Evolutionary conservation across 176 grass and related monocot species (phyloP).

Genomic region (Ananas comosus): DNA sequence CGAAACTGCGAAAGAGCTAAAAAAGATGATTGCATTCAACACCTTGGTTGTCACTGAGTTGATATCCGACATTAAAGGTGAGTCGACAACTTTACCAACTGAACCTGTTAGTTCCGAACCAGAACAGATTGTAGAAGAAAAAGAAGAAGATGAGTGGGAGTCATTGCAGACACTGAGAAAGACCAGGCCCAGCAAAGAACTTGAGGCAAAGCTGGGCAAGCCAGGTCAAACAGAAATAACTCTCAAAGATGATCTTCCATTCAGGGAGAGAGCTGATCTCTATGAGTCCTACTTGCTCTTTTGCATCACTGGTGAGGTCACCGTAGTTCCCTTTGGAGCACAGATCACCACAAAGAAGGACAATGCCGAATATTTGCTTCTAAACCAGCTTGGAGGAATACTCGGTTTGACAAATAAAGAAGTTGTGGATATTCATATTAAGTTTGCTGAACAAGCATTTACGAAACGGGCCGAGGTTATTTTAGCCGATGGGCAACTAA

Average conservation of each 20-base stretch:
- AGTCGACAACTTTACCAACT: slow-evolving; percentile 22
- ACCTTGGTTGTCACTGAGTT: slow-evolving; percentile 67
- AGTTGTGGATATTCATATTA: slow-evolving; percentile 64
- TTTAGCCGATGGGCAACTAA: slow-evolving; percentile 90
- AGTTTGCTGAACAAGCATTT: slow-evolving; percentile 85
- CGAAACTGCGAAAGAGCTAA: slow-evolving; percentile 86
- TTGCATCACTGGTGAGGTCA: slow-evolving; percentile 78
- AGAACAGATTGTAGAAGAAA: slow-evolving; percentile 43
- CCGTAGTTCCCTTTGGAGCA: slow-evolving; percentile 62
- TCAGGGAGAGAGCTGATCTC: slow-evolving; percentile 71
- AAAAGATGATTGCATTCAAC: slow-evolving; percentile 88
- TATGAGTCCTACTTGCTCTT: slow-evolving; percentile 80
- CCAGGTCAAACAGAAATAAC: slow-evolving; percentile 89
- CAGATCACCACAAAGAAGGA: slow-evolving; percentile 54
- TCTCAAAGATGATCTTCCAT: slow-evolving; percentile 73
- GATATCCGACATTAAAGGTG: slow-evolving; percentile 83
- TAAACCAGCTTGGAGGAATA: slow-evolving; percentile 79
- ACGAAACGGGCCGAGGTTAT: slow-evolving; percentile 92
- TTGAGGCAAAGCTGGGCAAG: slow-evolving; percentile 45
- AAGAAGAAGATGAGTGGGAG: slow-evolving; percentile 65
- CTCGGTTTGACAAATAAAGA: slow-evolving; percentile 76
- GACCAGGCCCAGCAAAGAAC: slow-evolving; percentile 45
- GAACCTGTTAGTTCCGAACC: slow-evolving; percentile 36
- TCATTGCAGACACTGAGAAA: slow-evolving; percentile 63
- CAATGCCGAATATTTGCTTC: slow-evolving; percentile 63